Base-by-base conservation (phyloP, 306 rosid species). In the Dalbergia cultrata region DNA sequence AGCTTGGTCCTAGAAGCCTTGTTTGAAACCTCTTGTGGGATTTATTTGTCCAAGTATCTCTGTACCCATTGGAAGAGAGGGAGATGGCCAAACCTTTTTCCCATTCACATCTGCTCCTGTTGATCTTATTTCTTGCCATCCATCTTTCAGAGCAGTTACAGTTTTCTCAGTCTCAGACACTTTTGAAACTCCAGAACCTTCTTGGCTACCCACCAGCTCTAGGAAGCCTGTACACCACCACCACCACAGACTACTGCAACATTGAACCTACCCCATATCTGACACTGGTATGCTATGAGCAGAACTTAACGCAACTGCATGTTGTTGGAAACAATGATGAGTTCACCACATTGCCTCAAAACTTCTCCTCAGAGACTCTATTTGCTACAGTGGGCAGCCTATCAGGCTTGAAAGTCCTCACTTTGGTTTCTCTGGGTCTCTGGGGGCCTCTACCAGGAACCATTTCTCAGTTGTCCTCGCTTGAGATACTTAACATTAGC, bases 401-500 rank as follows among this genome's bases (percentile, higher is more conserved):
- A 5, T 62, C 94, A 69, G 83, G 77, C 81, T 80, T 95, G 81
- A 95, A 91, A 75, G 99, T 95, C 3, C 90, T 95, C 19, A 87
- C 96, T 74, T 74, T 93, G 83, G 94, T 86, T 74, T 91, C 96
- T 68, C 82, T 95, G 43, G 91, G 92, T 37, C 73, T 95, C 31
- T 86, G 91, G 92, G 98, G 99, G 7, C 81, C 92, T 35, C 17
- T 95, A 44, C 94, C 99, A 73, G 78, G 81, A 65, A 84, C 52
- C 72, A 72, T 93, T 71, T 77, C 72, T 22, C 67, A 74, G 8
- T 44, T 93, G 49, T 66, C 87, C 66, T 95, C 96, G 14, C 79
- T 95, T 43, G 99, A 95, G 82, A 95, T 93, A 73, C 90, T 95
- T 10, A 91, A 95, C 83, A 81, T 91, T 37, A 90, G 90, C 81